Conservation (phyloP, 176 grass and related monocot genomes). For the Zoysia pacifica region DNA sequence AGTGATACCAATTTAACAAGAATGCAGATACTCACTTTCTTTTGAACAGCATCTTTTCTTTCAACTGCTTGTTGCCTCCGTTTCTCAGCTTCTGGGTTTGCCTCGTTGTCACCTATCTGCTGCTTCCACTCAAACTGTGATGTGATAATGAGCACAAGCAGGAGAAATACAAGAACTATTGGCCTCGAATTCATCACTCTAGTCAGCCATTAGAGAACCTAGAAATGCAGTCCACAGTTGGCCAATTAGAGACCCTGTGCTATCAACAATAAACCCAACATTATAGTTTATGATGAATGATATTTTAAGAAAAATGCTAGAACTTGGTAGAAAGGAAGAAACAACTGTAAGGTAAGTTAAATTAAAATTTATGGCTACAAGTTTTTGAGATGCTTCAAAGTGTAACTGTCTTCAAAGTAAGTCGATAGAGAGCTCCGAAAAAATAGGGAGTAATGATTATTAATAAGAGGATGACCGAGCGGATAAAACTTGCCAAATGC, state of each 20-base stretch:
- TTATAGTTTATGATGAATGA: neutral
- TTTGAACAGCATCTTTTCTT: slow-evolving; percentile 72
- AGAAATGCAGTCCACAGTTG: neutral
- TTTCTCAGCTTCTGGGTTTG: slow-evolving; percentile 36
- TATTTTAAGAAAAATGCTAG: neutral
- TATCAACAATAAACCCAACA: neutral
- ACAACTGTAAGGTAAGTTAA: no score
- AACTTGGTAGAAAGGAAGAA: neutral
- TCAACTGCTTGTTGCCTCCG: slow-evolving; percentile 46
- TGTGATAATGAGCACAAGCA: slow-evolving; percentile 69
- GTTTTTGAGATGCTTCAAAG: no score
- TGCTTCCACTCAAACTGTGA: slow-evolving; percentile 89
- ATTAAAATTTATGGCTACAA: no score
- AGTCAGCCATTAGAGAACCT: slow-evolving; percentile 45
- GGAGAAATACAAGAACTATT: slow-evolving; percentile 63
- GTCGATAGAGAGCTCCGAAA: no score
- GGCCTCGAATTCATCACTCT: slow-evolving; percentile 63
- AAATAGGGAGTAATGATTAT: no score
- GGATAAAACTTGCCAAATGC: no score
- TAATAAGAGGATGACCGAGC: no score
- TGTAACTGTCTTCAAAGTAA: no score
- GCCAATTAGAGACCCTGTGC: neutral
- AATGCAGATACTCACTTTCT: slow-evolving; percentile 53
- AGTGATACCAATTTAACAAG: slow-evolving; percentile 5
- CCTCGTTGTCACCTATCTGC: slow-evolving; percentile 64